Base-by-base conservation (phyloP, 495 filamentous ascomycete genomes). In the Aspergillus cavernicola region DNA sequence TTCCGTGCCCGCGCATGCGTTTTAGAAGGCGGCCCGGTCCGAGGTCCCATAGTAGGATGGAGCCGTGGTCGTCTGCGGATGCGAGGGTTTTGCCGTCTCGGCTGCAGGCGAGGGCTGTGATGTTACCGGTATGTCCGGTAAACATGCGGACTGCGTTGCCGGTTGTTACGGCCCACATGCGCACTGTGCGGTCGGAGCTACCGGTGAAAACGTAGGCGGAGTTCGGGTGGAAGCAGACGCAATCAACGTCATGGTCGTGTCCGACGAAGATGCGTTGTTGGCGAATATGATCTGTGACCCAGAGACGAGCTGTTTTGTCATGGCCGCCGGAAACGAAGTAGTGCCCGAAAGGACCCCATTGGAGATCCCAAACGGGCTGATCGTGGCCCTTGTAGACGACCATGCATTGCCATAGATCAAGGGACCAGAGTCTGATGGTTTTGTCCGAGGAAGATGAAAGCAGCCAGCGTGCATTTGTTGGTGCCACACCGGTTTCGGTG, bases 91-190 rank as follows among this genome's bases (percentile, higher is more conserved):
- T 91, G 31, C 93, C 93, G 59, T 88, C 87, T 0, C 90, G 90
- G 37, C 89, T 85, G 63, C 90, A 93, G 48, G 89, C 81, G 50
- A 98, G 66, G 0, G 89, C 78, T 12, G 85, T 95, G 64, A 97
- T 79, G 61, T 86, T 86, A 15, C 90, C 88, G 2, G 84, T 84
- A 56, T 97, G 95, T 16, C 93, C 95, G 3, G 86, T 92, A 65
- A 97, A 97, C 62, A 97, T 80, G 16, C 93, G 87, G 0, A 96
- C 89, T 36, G 88, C 85, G 50, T 85, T 85, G 18, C 93, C 93
- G 7, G 82, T 89, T 1, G 78, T 74, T n/a, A 96, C 76, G n/a
- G 88, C 82, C 92, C 93, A 98, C 92, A 98, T 97, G 16, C 93
- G 85, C 18, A 97, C 89, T 0, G 90, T 91, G 70, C 89, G 89